A percentile compares a stretch with the other conserved stretches of the same genome.
Evolutionary conservation across 2,329 filamentous ascomycete genomes (phyloP).

Genomic region (Stagonosporopsis rhizophila): DNA sequence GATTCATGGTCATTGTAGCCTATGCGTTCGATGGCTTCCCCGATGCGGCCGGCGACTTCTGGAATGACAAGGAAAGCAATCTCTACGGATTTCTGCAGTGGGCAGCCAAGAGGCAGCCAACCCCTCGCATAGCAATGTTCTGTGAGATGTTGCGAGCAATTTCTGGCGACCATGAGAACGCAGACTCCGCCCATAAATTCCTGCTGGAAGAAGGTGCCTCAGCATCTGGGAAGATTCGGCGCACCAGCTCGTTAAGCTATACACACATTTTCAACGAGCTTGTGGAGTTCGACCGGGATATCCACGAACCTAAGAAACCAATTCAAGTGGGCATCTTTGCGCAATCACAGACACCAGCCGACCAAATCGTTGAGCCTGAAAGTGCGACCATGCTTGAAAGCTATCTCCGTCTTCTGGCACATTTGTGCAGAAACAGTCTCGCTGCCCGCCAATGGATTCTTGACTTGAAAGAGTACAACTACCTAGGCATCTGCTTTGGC

Average conservation of each 20-base stretch:
- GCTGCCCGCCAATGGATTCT: conserved; percentile 77
- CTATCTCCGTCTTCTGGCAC: conserved; percentile 86
- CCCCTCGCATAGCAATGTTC: conserved; percentile 93
- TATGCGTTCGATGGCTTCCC: conserved; percentile 87
- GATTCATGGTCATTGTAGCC: conserved; percentile 90
- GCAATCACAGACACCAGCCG: conserved; percentile 44
- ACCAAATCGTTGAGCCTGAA: conserved; percentile 81
- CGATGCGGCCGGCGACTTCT: conserved; percentile 86
- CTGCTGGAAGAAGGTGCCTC: conserved; percentile 79
- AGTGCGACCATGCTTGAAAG: conserved; percentile 96
- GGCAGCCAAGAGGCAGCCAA: conserved; percentile 94
- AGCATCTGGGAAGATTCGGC: conserved; percentile 77
- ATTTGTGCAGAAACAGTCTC: conserved; percentile 77
- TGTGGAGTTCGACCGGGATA: conserved; percentile 79
- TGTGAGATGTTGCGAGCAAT: conserved; percentile 95
- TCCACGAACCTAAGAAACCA: conserved; percentile 73
- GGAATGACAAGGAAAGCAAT: conserved; percentile 91
- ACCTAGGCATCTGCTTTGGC: conserved; percentile 78
- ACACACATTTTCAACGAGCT: conserved; percentile 90
- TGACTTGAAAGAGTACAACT: conserved; percentile 68
- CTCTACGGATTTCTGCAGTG: conserved; percentile 94
- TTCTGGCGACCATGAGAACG: conserved; percentile 81
- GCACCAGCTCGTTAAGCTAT: conserved; percentile 88
- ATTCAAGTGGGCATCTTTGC: conserved; percentile 65
- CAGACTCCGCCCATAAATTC: conserved; percentile 85